Conservation (phyloP, 352 stramenopile species). For the Pythium scleroteichum region DNA sequence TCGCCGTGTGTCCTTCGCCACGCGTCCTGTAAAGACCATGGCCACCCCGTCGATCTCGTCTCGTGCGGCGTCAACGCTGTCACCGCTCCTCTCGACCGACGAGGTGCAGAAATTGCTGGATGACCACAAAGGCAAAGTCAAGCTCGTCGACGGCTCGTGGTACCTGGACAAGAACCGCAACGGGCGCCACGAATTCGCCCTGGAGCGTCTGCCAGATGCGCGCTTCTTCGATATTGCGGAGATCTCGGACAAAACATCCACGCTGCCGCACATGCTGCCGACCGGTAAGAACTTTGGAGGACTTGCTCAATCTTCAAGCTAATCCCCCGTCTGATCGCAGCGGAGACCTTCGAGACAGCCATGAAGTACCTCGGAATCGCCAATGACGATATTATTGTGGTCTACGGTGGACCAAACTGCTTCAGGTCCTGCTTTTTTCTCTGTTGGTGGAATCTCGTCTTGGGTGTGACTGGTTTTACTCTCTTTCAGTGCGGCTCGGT, state of each 20-base stretch:
- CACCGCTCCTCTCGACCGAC: conserved; percentile 60
- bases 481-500: conserved; percentile 57
- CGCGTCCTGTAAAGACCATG: conserved; percentile 12
- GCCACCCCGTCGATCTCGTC: conserved; percentile 9
- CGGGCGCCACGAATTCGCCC: conserved; percentile 52
- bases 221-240: conserved; percentile 94
- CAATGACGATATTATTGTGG: conserved; percentile 71
- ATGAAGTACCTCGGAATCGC: conserved; percentile 68
- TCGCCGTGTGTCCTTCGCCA: conserved; percentile 12
- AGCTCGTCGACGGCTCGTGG: conserved; percentile 81
- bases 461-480: too few relatives aligned
- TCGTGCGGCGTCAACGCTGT: conserved; percentile 22
- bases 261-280: conserved; percentile 87
- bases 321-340: conserved; percentile 12
- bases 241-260: conserved; percentile 64
- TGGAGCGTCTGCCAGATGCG: conserved; percentile 73
- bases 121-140: conserved; percentile 35
- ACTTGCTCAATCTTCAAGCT: too few relatives aligned
- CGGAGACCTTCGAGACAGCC: conserved; percentile 62
- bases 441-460: too few relatives aligned
- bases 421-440: conserved; percentile 71
- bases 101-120: conserved; percentile 41
- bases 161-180: conserved; percentile 80
- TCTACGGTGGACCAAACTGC: conserved; percentile 82
- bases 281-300: conserved; percentile 21